These are phyloP conservation scores for Brassica rapa DNA, from an alignment of 345 rosid species.

Conservation along the genomic window DNA sequence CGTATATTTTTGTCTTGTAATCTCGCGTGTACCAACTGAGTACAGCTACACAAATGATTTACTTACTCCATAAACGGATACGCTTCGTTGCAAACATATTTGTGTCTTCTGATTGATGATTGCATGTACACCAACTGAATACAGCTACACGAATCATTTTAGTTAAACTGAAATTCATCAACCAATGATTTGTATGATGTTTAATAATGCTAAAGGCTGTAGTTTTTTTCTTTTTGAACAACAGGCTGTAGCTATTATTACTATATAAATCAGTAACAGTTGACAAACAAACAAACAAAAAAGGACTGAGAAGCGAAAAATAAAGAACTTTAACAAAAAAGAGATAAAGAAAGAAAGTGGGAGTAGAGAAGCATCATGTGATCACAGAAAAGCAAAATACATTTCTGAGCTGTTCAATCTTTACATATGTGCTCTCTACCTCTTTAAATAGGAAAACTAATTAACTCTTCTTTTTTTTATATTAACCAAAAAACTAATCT, in stretches of 20 bases:
- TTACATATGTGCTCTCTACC: background rate
- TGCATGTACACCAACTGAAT: background rate
- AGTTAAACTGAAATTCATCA: background rate
- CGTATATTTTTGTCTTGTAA: background rate
- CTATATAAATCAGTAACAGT: background rate
- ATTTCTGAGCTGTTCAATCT: constrained; percentile 33
- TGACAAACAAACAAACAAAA: background rate
- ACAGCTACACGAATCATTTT: background rate
- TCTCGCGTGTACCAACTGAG: constrained; percentile 12
- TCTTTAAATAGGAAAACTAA: background rate
- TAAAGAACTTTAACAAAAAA: background rate
- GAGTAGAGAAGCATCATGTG: constrained; percentile 27
- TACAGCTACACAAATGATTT: constrained; percentile 28
- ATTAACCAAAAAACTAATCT: too few species aligned
- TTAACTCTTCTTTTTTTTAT: background rate
- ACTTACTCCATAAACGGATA: constrained; percentile 6
- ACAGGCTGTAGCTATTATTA: background rate
- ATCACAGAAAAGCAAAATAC: constrained; percentile 21
- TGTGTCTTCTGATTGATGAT: background rate
- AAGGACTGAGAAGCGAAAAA: background rate
- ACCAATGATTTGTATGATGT: background rate
- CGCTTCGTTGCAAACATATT: constrained; percentile 12
- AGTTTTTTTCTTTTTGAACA: too few species aligned
- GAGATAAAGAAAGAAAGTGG: background rate
- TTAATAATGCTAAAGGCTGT: background rate